These are phyloP conservation scores for Saccharomycopsis babjevae DNA, from an alignment of 805 yeast genomes.

Conservation along the genomic window DNA sequence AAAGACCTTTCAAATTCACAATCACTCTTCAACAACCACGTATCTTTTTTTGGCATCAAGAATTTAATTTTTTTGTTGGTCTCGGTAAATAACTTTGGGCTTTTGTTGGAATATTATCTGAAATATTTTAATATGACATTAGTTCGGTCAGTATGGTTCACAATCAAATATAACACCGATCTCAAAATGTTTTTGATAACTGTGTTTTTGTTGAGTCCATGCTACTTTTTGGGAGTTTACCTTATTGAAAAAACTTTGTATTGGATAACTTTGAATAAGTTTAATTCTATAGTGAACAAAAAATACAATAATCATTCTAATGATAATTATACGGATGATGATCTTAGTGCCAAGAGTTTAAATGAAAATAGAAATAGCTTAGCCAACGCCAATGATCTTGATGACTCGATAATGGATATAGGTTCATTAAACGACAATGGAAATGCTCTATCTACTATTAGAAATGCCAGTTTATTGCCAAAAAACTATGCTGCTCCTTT, in stretches of 20 bases:
- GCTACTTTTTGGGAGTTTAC: conserved; percentile 29
- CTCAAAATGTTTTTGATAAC: conserved; percentile 22
- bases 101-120: conserved; percentile 28
- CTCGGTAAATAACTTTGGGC: conserved; percentile 30
- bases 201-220: conserved; percentile 21
- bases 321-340: neutral
- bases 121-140: conserved; percentile 25
- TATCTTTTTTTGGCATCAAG: conserved; percentile 27
- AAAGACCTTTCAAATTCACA: conserved; percentile 3
- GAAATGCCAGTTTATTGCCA: conserved; percentile 9
- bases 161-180: conserved; percentile 24
- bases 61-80: conserved; percentile 31
- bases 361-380: neutral
- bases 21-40: neutral
- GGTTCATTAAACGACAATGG: neutral
- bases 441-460: neutral
- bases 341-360: conserved; percentile 15
- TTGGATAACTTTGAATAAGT: conserved; percentile 12
- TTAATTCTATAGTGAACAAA: conserved; percentile 8
- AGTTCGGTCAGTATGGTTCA: conserved; percentile 25
- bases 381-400: neutral
- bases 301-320: conserved; percentile 1
- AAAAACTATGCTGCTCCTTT: conserved; percentile 23
- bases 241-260: conserved; percentile 26
- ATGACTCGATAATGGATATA: neutral